Evolutionary conservation across 106 monocot species (phyloP), one percentile per base, ranked within the genome.

Genomic region (Iris macrosiphon): DNA sequence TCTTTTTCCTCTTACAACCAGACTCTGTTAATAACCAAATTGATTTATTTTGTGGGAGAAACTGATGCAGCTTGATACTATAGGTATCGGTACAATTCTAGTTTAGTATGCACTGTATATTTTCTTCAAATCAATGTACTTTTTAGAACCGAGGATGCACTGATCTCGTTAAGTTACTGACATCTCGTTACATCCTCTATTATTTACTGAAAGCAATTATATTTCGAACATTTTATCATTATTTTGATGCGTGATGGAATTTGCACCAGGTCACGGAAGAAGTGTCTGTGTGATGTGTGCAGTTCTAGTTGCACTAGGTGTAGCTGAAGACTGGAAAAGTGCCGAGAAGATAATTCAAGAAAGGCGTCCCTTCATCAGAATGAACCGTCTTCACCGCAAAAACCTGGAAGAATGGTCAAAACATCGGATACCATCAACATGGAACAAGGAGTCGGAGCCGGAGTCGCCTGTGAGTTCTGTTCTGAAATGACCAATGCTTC

Each of bases 221-320:
- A n/a, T n/a, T n/a, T n/a, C n/a, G n/a, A n/a, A n/a, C n/a, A n/a
- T n/a, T n/a, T n/a, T n/a, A n/a, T n/a, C n/a, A 5, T 37, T 41
- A 26, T 39, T 41, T 25, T 71, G 38, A 60, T 22, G 25, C 33
- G 31, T 44, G 26, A 3, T 66, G 55, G 21, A 41, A 43, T 16
- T 35, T 54, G 23, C 37, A 26, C 72, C 76, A 95, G 89, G 89
- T 31, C 94, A 89, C 69, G 94, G 94, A 8, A 75, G 94, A 62
- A 95, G 94, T 52, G 94, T 89, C 3, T 85, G 81, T 37, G 76
- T 95, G 58, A 71, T 89, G 79, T 89, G 89, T 49, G 89, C 95
- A 0, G 43, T 89, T 73, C 69, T 95, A 25, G 95, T 89, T 37
- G 73, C 72, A 15, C 21, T 89, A 40, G 85, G 89, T 25, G 21